A percentile compares a stretch with the other conserved stretches of the same genome.
phyloP scores from a whole-genome alignment of 1,139 yeast species.

The Debaryomycetaceae sp. region DNA sequence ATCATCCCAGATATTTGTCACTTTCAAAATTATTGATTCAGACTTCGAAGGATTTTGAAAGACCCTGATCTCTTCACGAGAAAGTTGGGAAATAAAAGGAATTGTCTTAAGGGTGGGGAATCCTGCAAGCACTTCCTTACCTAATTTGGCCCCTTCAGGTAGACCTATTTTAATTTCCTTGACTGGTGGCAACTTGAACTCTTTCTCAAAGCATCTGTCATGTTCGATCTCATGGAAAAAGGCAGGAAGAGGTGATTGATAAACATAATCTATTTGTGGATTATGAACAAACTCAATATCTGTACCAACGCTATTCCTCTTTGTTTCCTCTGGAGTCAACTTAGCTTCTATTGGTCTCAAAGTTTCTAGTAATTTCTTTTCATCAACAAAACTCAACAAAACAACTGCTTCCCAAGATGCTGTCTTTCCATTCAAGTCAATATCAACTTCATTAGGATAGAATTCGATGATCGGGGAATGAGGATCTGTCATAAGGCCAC shows the following conservation, averaged over 20 bases:
- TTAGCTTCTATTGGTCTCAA: slow-evolving; percentile 61
- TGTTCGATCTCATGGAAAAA: slow-evolving; percentile 74
- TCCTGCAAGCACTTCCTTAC: slow-evolving; percentile 74
- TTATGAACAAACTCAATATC: slow-evolving; percentile 68
- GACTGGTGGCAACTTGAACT: slow-evolving; percentile 49
- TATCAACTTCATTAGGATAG: slow-evolving; percentile 84
- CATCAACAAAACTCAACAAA: slow-evolving; percentile 90
- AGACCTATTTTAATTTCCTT: slow-evolving; percentile 57
- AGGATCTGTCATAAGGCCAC: slow-evolving; percentile 86
- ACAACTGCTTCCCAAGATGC: slow-evolving; percentile 99
- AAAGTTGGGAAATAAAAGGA: slow-evolving; percentile 52
- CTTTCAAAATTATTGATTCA: slow-evolving; percentile 69
- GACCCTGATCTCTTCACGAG: slow-evolving; percentile 63
- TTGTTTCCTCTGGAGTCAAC: slow-evolving; percentile 65
- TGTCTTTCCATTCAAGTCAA: slow-evolving; percentile 91
- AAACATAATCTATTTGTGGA: slow-evolving; percentile 69
- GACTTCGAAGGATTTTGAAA: slow-evolving; percentile 85
- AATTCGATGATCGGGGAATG: slow-evolving; percentile 86
- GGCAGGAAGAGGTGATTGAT: slow-evolving; percentile 77
- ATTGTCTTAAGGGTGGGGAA: slow-evolving; percentile 81
- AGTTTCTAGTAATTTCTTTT: slow-evolving; percentile 65
- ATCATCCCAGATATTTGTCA: slow-evolving; percentile 51
- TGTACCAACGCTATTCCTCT: slow-evolving; percentile 71
- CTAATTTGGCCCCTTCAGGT: slow-evolving; percentile 64
- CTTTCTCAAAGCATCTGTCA: slow-evolving; percentile 69